These are phyloP conservation scores for Tetracladium maxilliforme DNA, from an alignment of 2,329 filamentous ascomycete genomes.

Conservation along the genomic window DNA sequence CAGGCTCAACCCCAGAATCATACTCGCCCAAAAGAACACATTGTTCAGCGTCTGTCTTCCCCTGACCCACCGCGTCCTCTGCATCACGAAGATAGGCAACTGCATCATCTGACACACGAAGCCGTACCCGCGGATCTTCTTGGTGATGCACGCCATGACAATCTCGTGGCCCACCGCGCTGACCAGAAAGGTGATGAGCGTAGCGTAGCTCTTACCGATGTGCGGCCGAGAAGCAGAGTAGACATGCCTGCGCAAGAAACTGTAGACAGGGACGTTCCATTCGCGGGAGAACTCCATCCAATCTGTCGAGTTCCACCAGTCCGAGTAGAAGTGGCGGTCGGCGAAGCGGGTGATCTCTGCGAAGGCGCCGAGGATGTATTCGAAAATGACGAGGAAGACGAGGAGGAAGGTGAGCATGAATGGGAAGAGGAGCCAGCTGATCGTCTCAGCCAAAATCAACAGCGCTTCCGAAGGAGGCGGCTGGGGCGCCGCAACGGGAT, in stretches of 20 bases:
- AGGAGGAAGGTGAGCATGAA: slow-evolving; percentile 95
- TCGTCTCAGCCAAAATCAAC: slow-evolving; percentile 76
- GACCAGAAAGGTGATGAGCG: slow-evolving; percentile 81
- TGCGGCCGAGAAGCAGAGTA: slow-evolving; percentile 70
- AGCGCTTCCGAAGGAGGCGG: slow-evolving; percentile 45
- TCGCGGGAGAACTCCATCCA: slow-evolving; percentile 94
- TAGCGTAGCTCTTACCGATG: slow-evolving; percentile 65
- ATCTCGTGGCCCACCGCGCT: slow-evolving; percentile 84
- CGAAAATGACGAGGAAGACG: slow-evolving; percentile 96
- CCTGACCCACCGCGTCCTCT: slow-evolving; percentile 64
- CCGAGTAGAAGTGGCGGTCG: slow-evolving; percentile 82
- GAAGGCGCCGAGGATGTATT: slow-evolving; percentile 88
- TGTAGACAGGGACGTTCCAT: slow-evolving; percentile 97
- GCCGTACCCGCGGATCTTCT: slow-evolving; percentile 89
- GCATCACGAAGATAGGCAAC: slow-evolving; percentile 84
- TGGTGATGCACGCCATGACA: slow-evolving; percentile 95
- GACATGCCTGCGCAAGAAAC: slow-evolving; percentile 88
- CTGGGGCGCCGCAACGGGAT: slow-evolving; percentile 18
- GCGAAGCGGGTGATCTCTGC: slow-evolving; percentile 89
- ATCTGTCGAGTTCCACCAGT: slow-evolving; percentile 67
- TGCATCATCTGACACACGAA: slow-evolving; percentile 95
- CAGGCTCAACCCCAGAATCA: slow-evolving; percentile 75
- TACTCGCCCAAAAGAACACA: slow-evolving; percentile 79
- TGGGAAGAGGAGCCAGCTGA: slow-evolving; percentile 83
- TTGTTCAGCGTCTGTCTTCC: slow-evolving; percentile 72